A percentile compares a stretch with the other conserved stretches of the same genome.
Conservation (phyloP, 225 moss, liverwort and hornwort species). For the Bryoerythrophyllum caledonicum region DNA sequence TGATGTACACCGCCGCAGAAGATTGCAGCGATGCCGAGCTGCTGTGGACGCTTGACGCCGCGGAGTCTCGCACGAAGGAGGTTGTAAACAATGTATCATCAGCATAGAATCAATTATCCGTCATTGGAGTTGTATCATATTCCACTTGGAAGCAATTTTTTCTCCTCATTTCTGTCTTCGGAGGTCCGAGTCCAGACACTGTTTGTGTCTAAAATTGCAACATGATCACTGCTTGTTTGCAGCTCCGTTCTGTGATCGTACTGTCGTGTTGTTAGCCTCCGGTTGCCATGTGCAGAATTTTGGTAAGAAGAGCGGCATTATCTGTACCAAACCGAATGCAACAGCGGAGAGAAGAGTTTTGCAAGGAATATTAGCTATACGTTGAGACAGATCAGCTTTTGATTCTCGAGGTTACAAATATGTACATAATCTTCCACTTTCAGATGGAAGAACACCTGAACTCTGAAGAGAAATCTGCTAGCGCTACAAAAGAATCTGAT, state of each 20-base stretch:
- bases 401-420: slow-evolving; percentile 1
- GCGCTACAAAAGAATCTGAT: not conserved
- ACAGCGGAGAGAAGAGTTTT: not conserved
- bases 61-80: no score
- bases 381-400: not conserved
- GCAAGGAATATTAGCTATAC: not conserved
- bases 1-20: slow-evolving; percentile 73
- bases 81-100: slow-evolving; percentile 23
- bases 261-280: not conserved
- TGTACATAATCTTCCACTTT: slow-evolving; percentile 14
- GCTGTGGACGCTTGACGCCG: slow-evolving; percentile 14
- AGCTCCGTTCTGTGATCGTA: not conserved
- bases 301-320: not conserved
- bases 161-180: not conserved
- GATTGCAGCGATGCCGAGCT: slow-evolving; percentile 16
- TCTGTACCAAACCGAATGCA: no score
- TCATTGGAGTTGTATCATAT: slow-evolving; percentile 34
- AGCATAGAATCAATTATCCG: slow-evolving; percentile 22
- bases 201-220: not conserved
- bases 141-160: slow-evolving; percentile 7
- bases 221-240: not conserved
- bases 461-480: not conserved
- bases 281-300: not conserved
- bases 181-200: not conserved
- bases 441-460: slow-evolving; percentile 2